These are phyloP conservation scores for Grosmannia huntii DNA, from an alignment of 2,329 filamentous ascomycete genomes.

Conservation along the genomic window DNA sequence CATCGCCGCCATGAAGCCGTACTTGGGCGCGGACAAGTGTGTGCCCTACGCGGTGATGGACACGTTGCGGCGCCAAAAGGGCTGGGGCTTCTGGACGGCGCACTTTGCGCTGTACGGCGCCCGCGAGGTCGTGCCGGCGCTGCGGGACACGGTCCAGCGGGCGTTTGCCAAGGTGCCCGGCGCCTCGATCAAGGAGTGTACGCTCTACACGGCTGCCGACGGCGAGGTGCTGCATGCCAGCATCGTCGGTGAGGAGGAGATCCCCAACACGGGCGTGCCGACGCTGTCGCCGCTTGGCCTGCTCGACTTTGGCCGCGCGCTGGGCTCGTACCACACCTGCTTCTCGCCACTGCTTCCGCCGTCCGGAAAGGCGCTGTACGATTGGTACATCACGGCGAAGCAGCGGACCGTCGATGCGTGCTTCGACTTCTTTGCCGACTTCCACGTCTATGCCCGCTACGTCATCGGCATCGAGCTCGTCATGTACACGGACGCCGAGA, in stretches of 20 bases:
- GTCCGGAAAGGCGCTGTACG: constrained; percentile 19
- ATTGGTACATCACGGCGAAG: background rate
- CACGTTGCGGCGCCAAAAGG: background rate
- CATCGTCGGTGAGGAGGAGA: background rate
- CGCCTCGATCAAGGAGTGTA: background rate
- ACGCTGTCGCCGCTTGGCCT: constrained; percentile 18
- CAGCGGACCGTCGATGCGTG: constrained; percentile 13
- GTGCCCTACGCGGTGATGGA: background rate
- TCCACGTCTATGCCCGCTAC: constrained; percentile 37
- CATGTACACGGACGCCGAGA: constrained; percentile 19
- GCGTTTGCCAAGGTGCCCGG: background rate
- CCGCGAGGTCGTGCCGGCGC: background rate
- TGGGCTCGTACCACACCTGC: constrained; percentile 37
- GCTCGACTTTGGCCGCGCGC: constrained; percentile 33
- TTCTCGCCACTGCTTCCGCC: constrained; percentile 40
- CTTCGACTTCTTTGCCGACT: constrained; percentile 37
- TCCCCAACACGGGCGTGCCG: background rate
- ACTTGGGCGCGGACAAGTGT: background rate
- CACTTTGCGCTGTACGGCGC: background rate
- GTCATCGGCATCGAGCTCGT: constrained; percentile 42
- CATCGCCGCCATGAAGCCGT: background rate
- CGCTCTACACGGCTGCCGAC: background rate
- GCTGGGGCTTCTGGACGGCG: background rate
- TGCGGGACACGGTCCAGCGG: background rate
- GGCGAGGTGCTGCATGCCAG: background rate